A percentile compares a stretch with the other conserved stretches of the same genome.
Evolutionary conservation across 2,329 filamentous ascomycete genomes (phyloP).

Genomic region (Zasmidium citrigriseum): DNA sequence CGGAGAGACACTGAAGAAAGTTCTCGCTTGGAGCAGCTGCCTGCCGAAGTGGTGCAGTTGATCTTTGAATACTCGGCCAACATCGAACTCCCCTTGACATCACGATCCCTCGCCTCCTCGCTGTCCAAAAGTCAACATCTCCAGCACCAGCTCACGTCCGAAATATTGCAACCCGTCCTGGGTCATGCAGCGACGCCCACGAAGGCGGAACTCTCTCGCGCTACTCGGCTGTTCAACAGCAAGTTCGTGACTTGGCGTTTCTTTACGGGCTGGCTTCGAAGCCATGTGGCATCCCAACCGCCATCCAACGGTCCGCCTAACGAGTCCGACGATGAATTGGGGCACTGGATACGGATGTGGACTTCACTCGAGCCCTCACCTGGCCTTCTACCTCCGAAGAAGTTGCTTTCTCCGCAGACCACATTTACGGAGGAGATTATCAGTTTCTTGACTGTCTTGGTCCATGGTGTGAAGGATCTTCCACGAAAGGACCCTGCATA

Average conservation of each 20-base stretch:
- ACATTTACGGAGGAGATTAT: conserved; percentile 16
- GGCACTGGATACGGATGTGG: conserved; percentile 19
- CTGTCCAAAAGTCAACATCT: conserved; percentile 33
- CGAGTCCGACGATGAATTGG: not conserved
- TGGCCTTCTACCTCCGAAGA: conserved; percentile 25
- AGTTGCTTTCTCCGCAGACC: conserved; percentile 16
- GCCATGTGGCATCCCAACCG: not conserved
- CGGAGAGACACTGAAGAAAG: conserved; percentile 7
- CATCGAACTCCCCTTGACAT: conserved; percentile 33
- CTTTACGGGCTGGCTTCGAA: conserved; percentile 31
- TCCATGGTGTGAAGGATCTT: conserved; percentile 12
- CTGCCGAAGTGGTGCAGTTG: conserved; percentile 37
- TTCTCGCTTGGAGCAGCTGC: conserved; percentile 35
- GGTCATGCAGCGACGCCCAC: conserved; percentile 3
- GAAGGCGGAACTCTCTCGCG: conserved; percentile 20
- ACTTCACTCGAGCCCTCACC: conserved; percentile 18
- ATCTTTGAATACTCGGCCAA: conserved; percentile 37
- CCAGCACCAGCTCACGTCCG: conserved; percentile 28
- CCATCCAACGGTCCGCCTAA: not conserved
- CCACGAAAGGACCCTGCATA: conserved; percentile 19
- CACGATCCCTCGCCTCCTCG: conserved; percentile 28
- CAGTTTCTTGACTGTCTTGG: conserved; percentile 16
- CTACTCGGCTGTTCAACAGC: conserved; percentile 33
- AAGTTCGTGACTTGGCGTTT: conserved; percentile 38
- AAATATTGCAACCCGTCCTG: conserved; percentile 25